phyloP scores from a whole-genome alignment of 495 filamentous ascomycete genomes.

The Talaromyces thailandensis region DNA sequence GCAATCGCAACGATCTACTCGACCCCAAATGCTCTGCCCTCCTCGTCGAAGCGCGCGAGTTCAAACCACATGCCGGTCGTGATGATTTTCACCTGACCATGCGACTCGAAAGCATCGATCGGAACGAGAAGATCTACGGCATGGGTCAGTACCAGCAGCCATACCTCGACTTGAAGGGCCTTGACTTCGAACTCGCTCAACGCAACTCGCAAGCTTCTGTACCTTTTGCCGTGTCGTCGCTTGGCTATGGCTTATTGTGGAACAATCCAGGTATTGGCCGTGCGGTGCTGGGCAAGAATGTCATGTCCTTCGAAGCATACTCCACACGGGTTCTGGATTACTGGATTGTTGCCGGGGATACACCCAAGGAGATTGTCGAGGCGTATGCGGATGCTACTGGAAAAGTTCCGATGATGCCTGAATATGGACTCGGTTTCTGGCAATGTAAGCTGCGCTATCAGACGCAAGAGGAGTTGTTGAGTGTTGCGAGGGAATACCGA shows the following conservation, averaged over 20 bases:
- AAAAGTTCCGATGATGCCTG: slow-evolving; percentile 51
- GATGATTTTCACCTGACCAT: slow-evolving; percentile 43
- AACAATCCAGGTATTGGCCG: slow-evolving; percentile 49
- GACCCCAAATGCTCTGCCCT: slow-evolving; percentile 49
- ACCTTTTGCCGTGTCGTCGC: slow-evolving; percentile 44
- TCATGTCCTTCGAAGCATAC: slow-evolving; percentile 49
- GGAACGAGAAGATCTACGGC: slow-evolving; percentile 47
- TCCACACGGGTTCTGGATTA: slow-evolving; percentile 46
- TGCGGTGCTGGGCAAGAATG: slow-evolving; percentile 45
- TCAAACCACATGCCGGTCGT: slow-evolving; percentile 38
- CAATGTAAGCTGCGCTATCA: slow-evolving; percentile 53
- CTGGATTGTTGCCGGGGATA: slow-evolving; percentile 49
- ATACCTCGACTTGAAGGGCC: slow-evolving; percentile 45
- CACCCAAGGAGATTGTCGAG: slow-evolving; percentile 41
- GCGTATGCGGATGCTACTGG: slow-evolving; percentile 43
- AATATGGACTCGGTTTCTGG: slow-evolving; percentile 55
- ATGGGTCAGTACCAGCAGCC: slow-evolving; percentile 58
- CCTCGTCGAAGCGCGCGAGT: slow-evolving; percentile 43
- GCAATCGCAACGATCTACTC: slow-evolving; percentile 37
- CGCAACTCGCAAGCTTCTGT: slow-evolving; percentile 52
- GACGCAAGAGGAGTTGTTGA: slow-evolving; percentile 48
- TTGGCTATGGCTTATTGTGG: slow-evolving; percentile 51
- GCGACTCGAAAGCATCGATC: slow-evolving; percentile 42
- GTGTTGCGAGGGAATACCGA: slow-evolving; percentile 44
- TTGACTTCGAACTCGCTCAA: slow-evolving; percentile 50